These are phyloP conservation scores for Rhodotorula babjevae DNA, from an alignment of 768 basidiomycete genomes.

Conservation along the genomic window DNA sequence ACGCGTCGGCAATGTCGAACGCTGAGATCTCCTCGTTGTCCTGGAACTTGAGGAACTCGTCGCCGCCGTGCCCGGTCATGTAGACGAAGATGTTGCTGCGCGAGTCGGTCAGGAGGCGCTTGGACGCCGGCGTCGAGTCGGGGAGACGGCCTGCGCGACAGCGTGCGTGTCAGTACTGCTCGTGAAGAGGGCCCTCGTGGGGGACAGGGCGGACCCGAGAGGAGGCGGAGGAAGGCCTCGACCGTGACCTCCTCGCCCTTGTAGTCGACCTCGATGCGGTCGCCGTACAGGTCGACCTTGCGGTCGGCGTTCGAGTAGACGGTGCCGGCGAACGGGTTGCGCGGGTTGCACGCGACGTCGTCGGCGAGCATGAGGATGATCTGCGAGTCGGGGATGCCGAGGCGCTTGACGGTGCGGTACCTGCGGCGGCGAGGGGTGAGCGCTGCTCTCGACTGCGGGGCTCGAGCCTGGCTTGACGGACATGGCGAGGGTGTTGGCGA, in stretches of 20 bases:
- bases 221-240: constrained; percentile 84
- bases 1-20: constrained; percentile 93
- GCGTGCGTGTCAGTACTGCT: not conserved
- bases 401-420: constrained; percentile 96
- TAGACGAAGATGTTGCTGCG: constrained; percentile 91
- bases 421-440: constrained; percentile 48
- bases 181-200: not conserved
- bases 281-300: constrained; percentile 83
- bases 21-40: constrained; percentile 98
- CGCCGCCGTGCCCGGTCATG: constrained; percentile 97
- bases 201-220: constrained; percentile 67
- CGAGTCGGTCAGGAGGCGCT: constrained; percentile 84
- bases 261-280: constrained; percentile 97
- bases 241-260: constrained; percentile 97
- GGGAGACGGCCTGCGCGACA: constrained; percentile 68
- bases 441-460: not conserved
- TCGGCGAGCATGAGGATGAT: constrained; percentile 99
- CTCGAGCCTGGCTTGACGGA: no score
- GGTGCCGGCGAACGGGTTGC: constrained; percentile 85
- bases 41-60: constrained; percentile 98
- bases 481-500: constrained; percentile 98
- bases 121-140: constrained; percentile 78
- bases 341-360: constrained; percentile 85
- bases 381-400: constrained; percentile 96
- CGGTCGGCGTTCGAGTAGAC: constrained; percentile 85